Conservation (phyloP, 768 basidiomycete genomes). For the Mycena kentingensis region DNA sequence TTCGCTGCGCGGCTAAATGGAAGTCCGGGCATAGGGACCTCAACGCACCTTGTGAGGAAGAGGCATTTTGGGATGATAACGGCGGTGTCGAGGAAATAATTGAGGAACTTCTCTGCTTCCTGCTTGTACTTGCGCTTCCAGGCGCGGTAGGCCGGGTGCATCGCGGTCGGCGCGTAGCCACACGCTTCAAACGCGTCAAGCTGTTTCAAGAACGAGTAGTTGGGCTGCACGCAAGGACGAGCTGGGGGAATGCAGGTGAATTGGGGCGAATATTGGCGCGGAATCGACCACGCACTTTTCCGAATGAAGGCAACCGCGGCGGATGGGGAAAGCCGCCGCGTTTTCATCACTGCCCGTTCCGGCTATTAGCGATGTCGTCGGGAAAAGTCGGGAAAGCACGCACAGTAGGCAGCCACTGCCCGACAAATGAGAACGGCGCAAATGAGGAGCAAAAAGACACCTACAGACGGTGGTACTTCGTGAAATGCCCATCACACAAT, state of each 20-base stretch:
- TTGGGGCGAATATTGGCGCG: conserved; percentile 11
- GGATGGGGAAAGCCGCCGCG: conserved; percentile 40
- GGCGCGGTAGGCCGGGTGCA: conserved; percentile 48
- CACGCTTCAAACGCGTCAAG: conserved; percentile 57
- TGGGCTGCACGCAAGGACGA: conserved; percentile 45
- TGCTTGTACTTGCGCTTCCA: conserved; percentile 61
- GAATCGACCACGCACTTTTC: conserved; percentile 40
- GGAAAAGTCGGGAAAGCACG: background rate
- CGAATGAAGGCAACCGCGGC: conserved; percentile 53
- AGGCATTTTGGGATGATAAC: conserved; percentile 50
- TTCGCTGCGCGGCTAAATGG: conserved; percentile 38
- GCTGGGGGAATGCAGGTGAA: conserved; percentile 27
- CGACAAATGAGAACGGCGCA: background rate
- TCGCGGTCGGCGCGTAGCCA: conserved; percentile 44
- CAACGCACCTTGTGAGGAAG: conserved; percentile 50
- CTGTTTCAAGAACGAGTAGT: conserved; percentile 61
- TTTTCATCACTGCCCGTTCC: conserved; percentile 48
- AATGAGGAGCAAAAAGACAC: conserved; percentile 46
- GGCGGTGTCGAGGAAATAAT: conserved; percentile 53
- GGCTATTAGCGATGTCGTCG: background rate
- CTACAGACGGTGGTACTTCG: conserved; percentile 62
- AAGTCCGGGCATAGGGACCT: background rate
- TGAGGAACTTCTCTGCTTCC: conserved; percentile 55
- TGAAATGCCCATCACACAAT: conserved; percentile 75
- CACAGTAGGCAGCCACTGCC: conserved; percentile 18